Base-by-base conservation (phyloP, 768 basidiomycete genomes). In the Psilocybe tampanensis region DNA sequence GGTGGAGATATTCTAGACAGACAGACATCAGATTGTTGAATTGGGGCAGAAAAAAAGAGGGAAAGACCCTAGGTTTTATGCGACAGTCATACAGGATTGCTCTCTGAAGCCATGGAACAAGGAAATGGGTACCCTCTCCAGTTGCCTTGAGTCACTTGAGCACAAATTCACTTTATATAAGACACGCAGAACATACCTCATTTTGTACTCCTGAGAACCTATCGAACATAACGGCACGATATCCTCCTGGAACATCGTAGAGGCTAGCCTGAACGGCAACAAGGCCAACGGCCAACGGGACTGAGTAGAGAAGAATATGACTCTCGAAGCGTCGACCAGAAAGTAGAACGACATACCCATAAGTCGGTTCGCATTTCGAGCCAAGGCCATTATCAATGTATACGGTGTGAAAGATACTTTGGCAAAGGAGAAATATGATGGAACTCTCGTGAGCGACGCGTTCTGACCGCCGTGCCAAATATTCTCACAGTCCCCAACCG, bases 41-140 rank as follows among this genome's bases (percentile, higher is more conserved):
- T n/a, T n/a, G n/a, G n/a, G n/a, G n/a, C 17, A 22, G 29, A 33
- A 21, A 22, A 43, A 22, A 17, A 47, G 32, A 41, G 19, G 57
- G 23, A 72, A 86, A 64, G 63, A 94, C 95, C 66, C 95, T 80
- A 45, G 96, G 96, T 74, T 98, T 98, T 68, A 94, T 98, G 56
- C 97, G 88, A 62, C 94, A 95, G 79, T 99, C 97, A 68, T 96
- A 98, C 47, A 98, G 77, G 74, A 99, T 98, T 21, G 96, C 95
- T 56, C 89, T 85, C 73, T 98, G 96, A 44, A 98, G 77, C 93
- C 95, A 94, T 32, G 97, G 97, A 63, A 99, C 78, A 56, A 98
- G 80, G 72, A 99, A 88, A 72, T 99, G 97, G 7, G 97, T 99
- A 8, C 97, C 97, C 73, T 99, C 97, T 6, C 83, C 83, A 8